Evolutionary conservation across 257 asterid species (phyloP), one percentile per base, ranked within the genome.

Genomic region (Ophiorrhiza pumila): DNA sequence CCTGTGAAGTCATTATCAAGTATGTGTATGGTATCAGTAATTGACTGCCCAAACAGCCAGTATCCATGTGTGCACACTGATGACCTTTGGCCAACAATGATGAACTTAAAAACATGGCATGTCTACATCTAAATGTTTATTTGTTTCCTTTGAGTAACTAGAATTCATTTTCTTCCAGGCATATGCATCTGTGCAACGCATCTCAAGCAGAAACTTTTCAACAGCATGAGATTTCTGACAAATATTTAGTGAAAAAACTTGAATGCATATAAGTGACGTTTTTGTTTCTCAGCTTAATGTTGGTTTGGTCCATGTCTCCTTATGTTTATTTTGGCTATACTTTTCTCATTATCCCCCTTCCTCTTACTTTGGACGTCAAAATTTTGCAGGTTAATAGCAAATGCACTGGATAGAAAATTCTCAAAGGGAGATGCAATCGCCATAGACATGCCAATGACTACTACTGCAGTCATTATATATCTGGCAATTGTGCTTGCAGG

Each of bases 381-480:
- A 39, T 60, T 74, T 77, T 71, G 78, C 81, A 93, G 98, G 97
- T 74, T 91, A 87, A 96, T 87, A 60, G 98, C 98, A 69, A 88
- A 93, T 85, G 96, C 91, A 55, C 81, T 91, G 67, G 91, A 85
- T 75, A 77, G 71, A 35, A 85, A 72, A 52, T 93, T 93, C 84
- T 68, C 79, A 65, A 88, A 85, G 79, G 98, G 97, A 81, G 97
- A 93, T 69, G 86, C 96, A 22, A 87, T 91, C 76, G 98, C 97
- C 75, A 85, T 93, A 57, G 95, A 89, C 87, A 93, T 93, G 98
- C 98, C 94, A 65, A 93, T 93, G 98, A 93, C 95, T n/a, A 78
- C 57, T 69, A 88, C 83, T 71, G 95, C 97, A n/a, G 96, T 93
- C 53, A 73, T 93, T 67, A 81, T 91, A 71, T 93, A 93, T 83